Conservation (phyloP, 345 rosid species). For the Raphanus sativus region DNA sequence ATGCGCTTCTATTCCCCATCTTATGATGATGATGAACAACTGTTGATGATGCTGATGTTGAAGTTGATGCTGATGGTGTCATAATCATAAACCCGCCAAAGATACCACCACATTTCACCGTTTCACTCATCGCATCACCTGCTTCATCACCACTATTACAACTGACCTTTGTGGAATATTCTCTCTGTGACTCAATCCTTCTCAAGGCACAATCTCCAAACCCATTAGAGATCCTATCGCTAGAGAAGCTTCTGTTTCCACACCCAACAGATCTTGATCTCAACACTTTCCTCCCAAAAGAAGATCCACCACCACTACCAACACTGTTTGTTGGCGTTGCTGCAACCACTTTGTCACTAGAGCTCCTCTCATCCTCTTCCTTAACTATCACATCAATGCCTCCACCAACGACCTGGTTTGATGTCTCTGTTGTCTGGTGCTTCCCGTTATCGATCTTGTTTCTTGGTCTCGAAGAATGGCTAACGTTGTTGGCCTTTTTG, state of each 20-base stretch:
- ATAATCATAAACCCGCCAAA: slow-evolving; percentile 85
- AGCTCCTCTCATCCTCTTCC: slow-evolving; percentile 29
- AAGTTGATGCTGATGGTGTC: slow-evolving; percentile 46
- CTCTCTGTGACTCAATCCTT: slow-evolving; percentile 94
- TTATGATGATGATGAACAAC: slow-evolving; percentile 38
- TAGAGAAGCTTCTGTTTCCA: slow-evolving; percentile 97
- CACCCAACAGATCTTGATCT: slow-evolving; percentile 99
- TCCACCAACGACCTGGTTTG: slow-evolving; percentile 8
- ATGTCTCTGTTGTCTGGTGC: slow-evolving; percentile 5
- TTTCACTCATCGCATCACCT: slow-evolving; percentile 55
- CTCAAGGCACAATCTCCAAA: slow-evolving; percentile 95
- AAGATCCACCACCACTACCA: slow-evolving; percentile 44
- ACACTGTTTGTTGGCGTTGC: slow-evolving; percentile 23
- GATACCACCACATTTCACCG: slow-evolving; percentile 91
- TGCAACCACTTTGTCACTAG: slow-evolving; percentile 14
- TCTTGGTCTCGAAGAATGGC: slow-evolving; percentile 19
- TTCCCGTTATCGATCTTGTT: not conserved
- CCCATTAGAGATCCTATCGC: slow-evolving; percentile 93
- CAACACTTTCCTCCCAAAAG: slow-evolving; percentile 82
- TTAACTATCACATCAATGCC: slow-evolving; percentile 34
- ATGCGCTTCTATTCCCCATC: slow-evolving; percentile 45
- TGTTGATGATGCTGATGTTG: slow-evolving; percentile 38
- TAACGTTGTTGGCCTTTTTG: slow-evolving; percentile 19
- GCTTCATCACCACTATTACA: slow-evolving; percentile 7
- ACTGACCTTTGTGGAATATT: slow-evolving; percentile 40